Evolutionary conservation across 371 early-diverging fungal genomes (phyloP).

Genomic region (Syncephalastrum contaminatum): DNA sequence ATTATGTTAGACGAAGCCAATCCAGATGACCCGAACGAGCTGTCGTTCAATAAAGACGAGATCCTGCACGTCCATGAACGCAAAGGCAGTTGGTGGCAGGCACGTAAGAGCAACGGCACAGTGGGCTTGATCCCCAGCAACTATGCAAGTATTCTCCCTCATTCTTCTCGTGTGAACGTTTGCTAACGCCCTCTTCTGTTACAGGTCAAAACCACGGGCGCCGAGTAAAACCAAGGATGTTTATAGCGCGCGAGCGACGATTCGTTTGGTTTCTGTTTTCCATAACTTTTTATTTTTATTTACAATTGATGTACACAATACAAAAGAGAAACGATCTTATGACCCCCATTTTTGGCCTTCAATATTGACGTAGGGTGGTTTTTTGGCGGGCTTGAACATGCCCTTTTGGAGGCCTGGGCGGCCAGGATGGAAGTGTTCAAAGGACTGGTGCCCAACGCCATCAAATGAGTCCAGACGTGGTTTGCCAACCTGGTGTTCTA

Average conservation of each 20-base stretch:
- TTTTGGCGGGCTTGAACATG: slow-evolving; percentile 21
- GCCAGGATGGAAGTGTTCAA: slow-evolving; percentile 13
- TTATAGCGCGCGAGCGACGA: not conserved
- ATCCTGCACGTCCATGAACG: slow-evolving; percentile 80
- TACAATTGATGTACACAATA: slow-evolving; percentile 1
- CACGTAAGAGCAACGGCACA: slow-evolving; percentile 73
- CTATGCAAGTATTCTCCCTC: slow-evolving; percentile 51
- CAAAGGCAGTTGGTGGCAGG: slow-evolving; percentile 97
- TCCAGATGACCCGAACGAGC: slow-evolving; percentile 85
- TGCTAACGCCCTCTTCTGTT: too few relatives aligned
- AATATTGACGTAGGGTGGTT: slow-evolving; percentile 10
- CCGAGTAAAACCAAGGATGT: too few relatives aligned
- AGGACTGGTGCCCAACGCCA: slow-evolving; percentile 2
- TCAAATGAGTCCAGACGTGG: too few relatives aligned
- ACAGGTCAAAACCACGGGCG: too few relatives aligned
- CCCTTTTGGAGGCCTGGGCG: slow-evolving; percentile 13
- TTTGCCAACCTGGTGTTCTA: too few relatives aligned
- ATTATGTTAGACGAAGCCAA: slow-evolving; percentile 63
- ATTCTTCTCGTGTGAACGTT: too few relatives aligned
- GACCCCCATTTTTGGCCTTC: not conserved
- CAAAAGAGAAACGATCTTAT: not conserved
- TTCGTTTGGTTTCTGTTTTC: too few relatives aligned
- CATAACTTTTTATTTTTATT: not conserved
- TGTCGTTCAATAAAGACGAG: slow-evolving; percentile 86
- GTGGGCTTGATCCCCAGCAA: slow-evolving; percentile 94